Percentiles rank a stretch among this genome's conserved stretches.
Evolutionary conservation across 2,329 filamentous ascomycete genomes (phyloP).

Genomic region (Pleomassaria siparia): DNA sequence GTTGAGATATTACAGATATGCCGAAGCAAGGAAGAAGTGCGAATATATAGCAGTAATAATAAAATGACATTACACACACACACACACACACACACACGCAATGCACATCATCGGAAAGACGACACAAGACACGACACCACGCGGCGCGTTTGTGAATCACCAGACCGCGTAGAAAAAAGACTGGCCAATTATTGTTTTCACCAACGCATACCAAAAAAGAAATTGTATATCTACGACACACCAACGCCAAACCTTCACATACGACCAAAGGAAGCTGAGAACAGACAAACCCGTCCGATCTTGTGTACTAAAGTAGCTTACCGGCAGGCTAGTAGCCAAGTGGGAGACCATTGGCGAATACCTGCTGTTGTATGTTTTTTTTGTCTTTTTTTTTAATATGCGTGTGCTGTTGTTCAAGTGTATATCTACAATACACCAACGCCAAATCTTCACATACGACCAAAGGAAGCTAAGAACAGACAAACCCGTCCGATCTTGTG

Average conservation of each 20-base stretch:
- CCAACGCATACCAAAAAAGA: too few species aligned
- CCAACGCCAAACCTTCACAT: slow-evolving; percentile 3
- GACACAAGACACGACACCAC: too few species aligned
- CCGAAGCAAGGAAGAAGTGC: too few species aligned
- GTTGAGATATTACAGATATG: too few species aligned
- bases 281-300: slow-evolving; percentile 7
- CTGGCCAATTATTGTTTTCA: background rate
- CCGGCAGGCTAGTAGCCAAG: slow-evolving; percentile 12
- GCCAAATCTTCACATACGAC: slow-evolving; percentile 9
- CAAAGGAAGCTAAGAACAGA: slow-evolving; percentile 6
- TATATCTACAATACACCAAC: background rate
- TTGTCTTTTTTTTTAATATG: too few species aligned
- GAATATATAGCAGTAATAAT: too few species aligned
- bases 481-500: slow-evolving; percentile 6
- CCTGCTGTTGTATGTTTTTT: too few species aligned
- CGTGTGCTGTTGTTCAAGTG: too few species aligned
- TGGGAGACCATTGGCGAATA: slow-evolving; percentile 14
- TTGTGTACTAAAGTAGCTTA: slow-evolving; percentile 6
- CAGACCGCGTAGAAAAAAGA: background rate
- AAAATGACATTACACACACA: too few species aligned
- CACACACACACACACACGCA: too few species aligned
- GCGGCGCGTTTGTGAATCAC: background rate
- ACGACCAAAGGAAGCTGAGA: slow-evolving; percentile 10
- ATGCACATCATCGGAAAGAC: too few species aligned
- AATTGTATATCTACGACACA: background rate